Conservation (phyloP, 768 basidiomycete species). For the Boletus subcaerulescens region DNA sequence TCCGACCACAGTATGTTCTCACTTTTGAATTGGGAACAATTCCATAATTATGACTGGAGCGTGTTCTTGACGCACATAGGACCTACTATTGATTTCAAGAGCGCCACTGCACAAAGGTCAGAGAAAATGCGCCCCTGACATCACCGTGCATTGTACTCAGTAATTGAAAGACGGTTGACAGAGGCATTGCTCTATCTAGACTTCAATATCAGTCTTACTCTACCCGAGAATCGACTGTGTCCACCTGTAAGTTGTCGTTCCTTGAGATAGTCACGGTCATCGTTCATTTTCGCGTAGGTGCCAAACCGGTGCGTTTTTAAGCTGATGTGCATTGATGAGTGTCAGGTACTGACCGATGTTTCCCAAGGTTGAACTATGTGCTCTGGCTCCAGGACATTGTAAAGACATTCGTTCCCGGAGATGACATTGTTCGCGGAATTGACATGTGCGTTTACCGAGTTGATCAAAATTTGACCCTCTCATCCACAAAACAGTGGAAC, state of each 20-base stretch:
- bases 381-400: conserved; percentile 80
- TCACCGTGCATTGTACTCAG: conserved; percentile 1
- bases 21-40: background rate
- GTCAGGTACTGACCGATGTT: background rate
- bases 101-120: conserved; percentile 68
- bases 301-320: conserved; percentile 58
- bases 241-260: conserved; percentile 65
- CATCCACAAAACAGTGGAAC: conserved; percentile 59
- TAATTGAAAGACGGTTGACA: conserved; percentile 62
- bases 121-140: background rate
- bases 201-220: conserved; percentile 57
- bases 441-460: conserved; percentile 59
- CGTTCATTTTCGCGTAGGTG: conserved; percentile 41
- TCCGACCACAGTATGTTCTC: conserved; percentile 50
- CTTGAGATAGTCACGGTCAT: background rate
- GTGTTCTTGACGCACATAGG: conserved; percentile 27
- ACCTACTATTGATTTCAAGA: conserved; percentile 69
- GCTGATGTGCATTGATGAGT: background rate
- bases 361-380: conserved; percentile 75
- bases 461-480: background rate
- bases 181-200: conserved; percentile 73
- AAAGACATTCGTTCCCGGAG: conserved; percentile 24
- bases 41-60: conserved; percentile 17
- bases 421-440: conserved; percentile 45
- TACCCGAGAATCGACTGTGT: conserved; percentile 76